Evolutionary conservation across 208 protist genomes (phyloP).

Genomic region (Acanthamoeba culbertsoni): DNA sequence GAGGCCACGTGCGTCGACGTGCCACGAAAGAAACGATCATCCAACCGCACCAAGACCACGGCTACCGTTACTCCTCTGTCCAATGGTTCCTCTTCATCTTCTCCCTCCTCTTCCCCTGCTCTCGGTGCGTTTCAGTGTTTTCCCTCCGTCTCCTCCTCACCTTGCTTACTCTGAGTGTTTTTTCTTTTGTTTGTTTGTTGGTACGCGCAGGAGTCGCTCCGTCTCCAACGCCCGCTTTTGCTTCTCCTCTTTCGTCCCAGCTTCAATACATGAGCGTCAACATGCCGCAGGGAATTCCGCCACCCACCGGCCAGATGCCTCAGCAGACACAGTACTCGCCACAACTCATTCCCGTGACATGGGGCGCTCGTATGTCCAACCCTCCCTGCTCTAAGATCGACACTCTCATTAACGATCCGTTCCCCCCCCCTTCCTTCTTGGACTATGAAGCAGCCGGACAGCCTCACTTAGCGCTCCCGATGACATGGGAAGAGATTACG

Average conservation of each 20-base stretch:
- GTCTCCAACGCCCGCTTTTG: not conserved
- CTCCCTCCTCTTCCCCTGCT: not conserved
- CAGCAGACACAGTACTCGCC: not conserved
- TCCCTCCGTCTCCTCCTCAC: not conserved
- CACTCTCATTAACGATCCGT: not conserved
- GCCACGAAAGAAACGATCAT: conserved; percentile 21
- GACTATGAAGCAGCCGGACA: not conserved
- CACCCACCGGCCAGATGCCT: not conserved
- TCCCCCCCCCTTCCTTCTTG: not conserved
- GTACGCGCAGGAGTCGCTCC: not conserved
- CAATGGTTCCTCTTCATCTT: not conserved
- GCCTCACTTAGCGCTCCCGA: not conserved
- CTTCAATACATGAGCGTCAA: not conserved
- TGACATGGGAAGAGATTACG: not conserved
- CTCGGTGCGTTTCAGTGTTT: not conserved
- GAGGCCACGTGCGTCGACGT: not conserved
- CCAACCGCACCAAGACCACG: not conserved
- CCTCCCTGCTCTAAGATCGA: not conserved
- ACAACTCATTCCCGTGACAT: not conserved
- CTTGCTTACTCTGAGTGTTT: not conserved
- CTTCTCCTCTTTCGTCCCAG: not conserved
- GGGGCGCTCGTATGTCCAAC: not conserved
- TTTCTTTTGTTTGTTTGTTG: not conserved
- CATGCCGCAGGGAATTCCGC: not conserved
- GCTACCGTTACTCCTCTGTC: not conserved